Evolutionary conservation across 1,284 basidiomycete genomes (phyloP), one percentile per base, ranked within the genome.

Genomic region (Vanrija humicola): DNA sequence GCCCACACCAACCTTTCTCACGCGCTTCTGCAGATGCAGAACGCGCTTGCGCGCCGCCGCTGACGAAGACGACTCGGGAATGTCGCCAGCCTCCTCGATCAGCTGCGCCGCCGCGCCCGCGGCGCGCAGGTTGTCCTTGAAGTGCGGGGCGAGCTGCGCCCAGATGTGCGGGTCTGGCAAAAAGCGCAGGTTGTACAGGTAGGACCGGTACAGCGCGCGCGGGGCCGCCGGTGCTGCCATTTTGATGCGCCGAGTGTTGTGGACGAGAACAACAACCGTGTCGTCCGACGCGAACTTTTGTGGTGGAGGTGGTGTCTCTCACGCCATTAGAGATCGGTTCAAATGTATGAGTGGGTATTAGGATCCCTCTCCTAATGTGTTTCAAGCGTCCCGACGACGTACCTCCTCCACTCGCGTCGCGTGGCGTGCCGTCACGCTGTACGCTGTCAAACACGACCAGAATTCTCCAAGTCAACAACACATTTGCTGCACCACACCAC

Each of bases 111-210:
- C 18, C 29, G 44, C 26, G 21, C 8, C 6, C 15, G 49, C 38
- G n/a, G 26, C 40, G 1, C 26, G 43, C 12, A 62, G 19, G 14
- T 43, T 39, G 16, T 5, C 8, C 16, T 50, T 50, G 56, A 68
- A 64, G 8, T 54, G 47, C 0, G 70, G 69, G 8, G 56, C 51
- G 14, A 67, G 46, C 7, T 62, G 43, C 6, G 54, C 38, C 73
- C 73, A 75, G 23, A 73, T 51, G 38, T 73, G 67, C 7, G 71
- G 71, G 56, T 75, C 72, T 8, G 68, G 71, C 0, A 75, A 16
- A 19, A 61, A 54, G 3, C 63, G 62, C 21, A 75, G 55, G 54
- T 69, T 59, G 25, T 64, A 59, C 6, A 73, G 62, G 47, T 58
- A 68, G 0, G 57, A 44, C 21, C 71, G 61, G 50, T 75, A 75